Evolutionary conservation across 495 filamentous ascomycete genomes (phyloP).

Genomic region (Acidomyces sp.): DNA sequence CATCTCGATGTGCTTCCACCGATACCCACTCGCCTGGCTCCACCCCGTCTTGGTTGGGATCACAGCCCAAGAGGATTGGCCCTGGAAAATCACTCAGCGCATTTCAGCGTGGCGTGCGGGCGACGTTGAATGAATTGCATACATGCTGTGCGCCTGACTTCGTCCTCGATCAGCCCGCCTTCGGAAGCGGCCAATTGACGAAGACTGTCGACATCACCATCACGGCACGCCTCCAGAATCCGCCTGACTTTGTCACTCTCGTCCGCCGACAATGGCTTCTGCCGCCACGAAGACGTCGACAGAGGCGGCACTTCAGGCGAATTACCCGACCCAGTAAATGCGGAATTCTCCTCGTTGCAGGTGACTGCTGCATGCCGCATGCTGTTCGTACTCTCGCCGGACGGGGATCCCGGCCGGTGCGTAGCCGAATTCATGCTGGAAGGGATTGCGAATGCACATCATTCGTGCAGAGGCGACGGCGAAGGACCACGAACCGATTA

Average conservation of each 20-base stretch:
- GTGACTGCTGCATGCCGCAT: background rate
- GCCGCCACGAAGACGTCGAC: constrained; percentile 28
- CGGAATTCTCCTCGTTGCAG: too few relatives aligned
- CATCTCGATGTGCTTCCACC: constrained; percentile 61
- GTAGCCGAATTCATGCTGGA: too few relatives aligned
- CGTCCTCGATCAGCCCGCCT: constrained; percentile 68
- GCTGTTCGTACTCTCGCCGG: background rate
- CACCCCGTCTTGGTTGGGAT: constrained; percentile 18
- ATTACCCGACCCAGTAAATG: too few relatives aligned
- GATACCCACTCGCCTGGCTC: constrained; percentile 32
- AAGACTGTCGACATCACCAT: constrained; percentile 49
- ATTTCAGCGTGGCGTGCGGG: background rate
- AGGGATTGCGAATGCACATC: too few relatives aligned
- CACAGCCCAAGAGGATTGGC: constrained; percentile 63
- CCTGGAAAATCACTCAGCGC: constrained; percentile 35
- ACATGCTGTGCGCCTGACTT: constrained; percentile 74
- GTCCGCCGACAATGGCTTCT: constrained; percentile 12
- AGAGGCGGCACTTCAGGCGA: constrained; percentile 2
- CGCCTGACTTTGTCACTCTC: constrained; percentile 7
- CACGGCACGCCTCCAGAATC: constrained; percentile 56
- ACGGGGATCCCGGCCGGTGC: too few relatives aligned
- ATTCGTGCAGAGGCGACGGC: too few relatives aligned
- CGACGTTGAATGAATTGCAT: constrained; percentile 28
- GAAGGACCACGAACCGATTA: too few relatives aligned
- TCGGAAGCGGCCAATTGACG: constrained; percentile 52